Percentiles rank a stretch among this genome's conserved stretches.
phyloP scores from a whole-genome alignment of 108 stramenopile species.

The Conticribra guillardii region DNA sequence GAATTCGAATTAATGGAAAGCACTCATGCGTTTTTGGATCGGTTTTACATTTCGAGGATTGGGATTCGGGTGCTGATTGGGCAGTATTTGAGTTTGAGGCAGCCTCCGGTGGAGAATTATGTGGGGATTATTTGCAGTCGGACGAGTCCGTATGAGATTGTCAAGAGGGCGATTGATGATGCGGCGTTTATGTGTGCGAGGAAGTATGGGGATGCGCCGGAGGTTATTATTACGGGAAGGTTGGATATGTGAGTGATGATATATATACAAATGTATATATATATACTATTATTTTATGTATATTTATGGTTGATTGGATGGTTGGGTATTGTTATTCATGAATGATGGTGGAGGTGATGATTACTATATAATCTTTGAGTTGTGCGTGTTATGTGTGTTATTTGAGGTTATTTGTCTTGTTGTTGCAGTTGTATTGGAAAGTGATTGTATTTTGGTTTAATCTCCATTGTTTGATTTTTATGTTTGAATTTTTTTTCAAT shows the following conservation, averaged over 20 bases:
- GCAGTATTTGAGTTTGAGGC: slow-evolving; percentile 89
- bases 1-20: slow-evolving; percentile 72
- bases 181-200: slow-evolving; percentile 97
- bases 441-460: no score
- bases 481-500: neutral
- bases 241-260: slow-evolving; percentile 71
- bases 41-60: slow-evolving; percentile 97
- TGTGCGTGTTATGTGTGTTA: no score
- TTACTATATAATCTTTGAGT: no score
- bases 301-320: no score
- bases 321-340: no score
- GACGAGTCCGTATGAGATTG: slow-evolving; percentile 95
- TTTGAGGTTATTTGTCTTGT: neutral
- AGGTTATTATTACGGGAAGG: slow-evolving; percentile 94
- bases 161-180: slow-evolving; percentile 95
- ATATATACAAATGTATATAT: neutral
- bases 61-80: slow-evolving; percentile 99
- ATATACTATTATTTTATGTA: neutral
- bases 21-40: slow-evolving; percentile 94
- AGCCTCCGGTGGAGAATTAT: slow-evolving; percentile 89
- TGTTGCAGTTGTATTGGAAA: no score
- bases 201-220: slow-evolving; percentile 98
- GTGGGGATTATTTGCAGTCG: slow-evolving; percentile 87
- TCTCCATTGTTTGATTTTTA: neutral
- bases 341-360: no score